These are phyloP conservation scores for Sanchytrium tribonematis DNA, from an alignment of 371 early-diverging fungal genomes.

Conservation along the genomic window DNA sequence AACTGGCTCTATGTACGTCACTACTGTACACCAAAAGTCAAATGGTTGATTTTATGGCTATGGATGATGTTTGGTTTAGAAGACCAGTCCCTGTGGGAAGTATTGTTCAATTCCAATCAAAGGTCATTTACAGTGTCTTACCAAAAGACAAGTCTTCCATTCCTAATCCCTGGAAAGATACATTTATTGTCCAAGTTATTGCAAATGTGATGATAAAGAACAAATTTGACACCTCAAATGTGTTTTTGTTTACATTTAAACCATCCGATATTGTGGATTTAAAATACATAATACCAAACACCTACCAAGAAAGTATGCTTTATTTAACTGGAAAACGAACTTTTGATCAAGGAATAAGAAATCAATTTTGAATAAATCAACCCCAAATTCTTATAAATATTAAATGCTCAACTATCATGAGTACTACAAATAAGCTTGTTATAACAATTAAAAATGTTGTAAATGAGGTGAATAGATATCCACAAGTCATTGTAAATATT, in stretches of 20 bases:
- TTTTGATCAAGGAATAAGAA: not conserved
- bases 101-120: slow-evolving; percentile 34
- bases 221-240: slow-evolving; percentile 33
- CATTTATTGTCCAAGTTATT: slow-evolving; percentile 30
- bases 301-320: not conserved
- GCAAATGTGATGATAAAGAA: slow-evolving; percentile 14
- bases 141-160: slow-evolving; percentile 21
- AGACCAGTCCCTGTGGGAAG: slow-evolving; percentile 67
- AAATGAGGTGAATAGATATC: no score
- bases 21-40: slow-evolving; percentile 26
- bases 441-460: no score
- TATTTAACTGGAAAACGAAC: not conserved
- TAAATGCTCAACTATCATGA: no score
- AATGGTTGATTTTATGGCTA: slow-evolving; percentile 20
- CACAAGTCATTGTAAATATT: no score
- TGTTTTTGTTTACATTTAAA: slow-evolving; percentile 52
- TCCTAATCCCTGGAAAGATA: not conserved
- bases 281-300: not conserved
- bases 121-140: slow-evolving; percentile 41
- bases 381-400: no score
- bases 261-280: slow-evolving; percentile 9
- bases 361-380: no score
- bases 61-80: slow-evolving; percentile 62
- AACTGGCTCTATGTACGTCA: slow-evolving; percentile 43
- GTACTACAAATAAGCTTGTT: no score